Percentiles rank a stretch among this genome's conserved stretches.
Evolutionary conservation across 129 eudicot species (phyloP).

Genomic region (Escallonia herrerae): DNA sequence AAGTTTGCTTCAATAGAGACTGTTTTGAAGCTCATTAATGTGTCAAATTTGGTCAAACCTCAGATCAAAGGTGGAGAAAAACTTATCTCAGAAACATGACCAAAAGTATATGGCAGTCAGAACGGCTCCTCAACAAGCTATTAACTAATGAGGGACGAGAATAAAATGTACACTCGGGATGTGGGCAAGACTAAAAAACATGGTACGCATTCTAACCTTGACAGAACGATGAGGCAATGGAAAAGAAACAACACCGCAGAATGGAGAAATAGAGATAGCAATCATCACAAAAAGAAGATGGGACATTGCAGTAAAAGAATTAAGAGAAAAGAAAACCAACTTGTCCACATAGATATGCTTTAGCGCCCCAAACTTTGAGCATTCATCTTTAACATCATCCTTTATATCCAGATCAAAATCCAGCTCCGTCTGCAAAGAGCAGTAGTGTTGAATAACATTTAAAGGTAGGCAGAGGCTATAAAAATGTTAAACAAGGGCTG

Average conservation of each 20-base stretch:
- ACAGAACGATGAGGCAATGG: not conserved
- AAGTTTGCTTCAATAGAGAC: too few species aligned
- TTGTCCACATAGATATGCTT: slow-evolving; percentile 74
- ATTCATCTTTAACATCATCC: slow-evolving; percentile 76
- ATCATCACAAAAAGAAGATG: not conserved
- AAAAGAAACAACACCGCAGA: not conserved
- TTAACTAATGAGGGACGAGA: too few species aligned
- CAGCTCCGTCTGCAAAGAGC: slow-evolving; percentile 52
- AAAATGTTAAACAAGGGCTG: slow-evolving; percentile 2
- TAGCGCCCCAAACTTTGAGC: slow-evolving; percentile 57
- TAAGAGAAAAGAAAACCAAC: slow-evolving; percentile 26
- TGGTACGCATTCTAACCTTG: too few species aligned
- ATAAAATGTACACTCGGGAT: too few species aligned
- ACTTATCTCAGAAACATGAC: too few species aligned
- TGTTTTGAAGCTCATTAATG: too few species aligned
- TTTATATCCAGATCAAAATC: slow-evolving; percentile 80
- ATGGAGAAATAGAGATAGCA: not conserved
- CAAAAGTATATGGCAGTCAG: too few species aligned
- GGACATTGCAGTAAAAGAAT: not conserved
- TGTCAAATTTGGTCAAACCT: too few species aligned
- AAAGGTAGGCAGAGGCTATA: not conserved
- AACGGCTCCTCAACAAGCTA: too few species aligned
- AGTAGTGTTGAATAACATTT: not conserved
- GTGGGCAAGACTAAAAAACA: too few species aligned
- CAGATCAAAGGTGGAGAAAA: too few species aligned